Evolutionary conservation across 139 green algal species (phyloP).

Genomic region (Chlorella sorokiniana): DNA sequence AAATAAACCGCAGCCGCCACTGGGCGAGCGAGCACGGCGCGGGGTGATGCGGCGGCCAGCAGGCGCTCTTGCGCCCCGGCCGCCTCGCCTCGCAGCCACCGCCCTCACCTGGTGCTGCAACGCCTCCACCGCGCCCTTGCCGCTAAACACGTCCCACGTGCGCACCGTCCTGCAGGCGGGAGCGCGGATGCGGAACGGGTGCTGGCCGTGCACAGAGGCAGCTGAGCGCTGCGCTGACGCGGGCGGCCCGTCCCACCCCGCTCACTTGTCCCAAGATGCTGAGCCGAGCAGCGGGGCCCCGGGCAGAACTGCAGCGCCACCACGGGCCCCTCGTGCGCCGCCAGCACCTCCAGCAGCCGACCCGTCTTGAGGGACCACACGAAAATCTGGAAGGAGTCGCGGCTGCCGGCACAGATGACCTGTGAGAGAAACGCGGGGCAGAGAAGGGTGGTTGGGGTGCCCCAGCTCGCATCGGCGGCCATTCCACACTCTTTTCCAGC

Average conservation of each 20-base stretch:
- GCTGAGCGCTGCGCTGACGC: background rate
- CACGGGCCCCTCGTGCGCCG: constrained; percentile 92
- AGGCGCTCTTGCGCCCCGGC: background rate
- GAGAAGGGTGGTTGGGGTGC: background rate
- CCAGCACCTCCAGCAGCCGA: constrained; percentile 90
- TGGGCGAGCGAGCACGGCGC: too few species aligned
- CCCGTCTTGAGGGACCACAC: constrained; percentile 95
- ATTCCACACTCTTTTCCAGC: too few species aligned
- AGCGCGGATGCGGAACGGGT: background rate
- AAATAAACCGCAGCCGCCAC: background rate
- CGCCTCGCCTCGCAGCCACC: background rate
- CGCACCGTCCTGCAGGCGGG: constrained; percentile 55
- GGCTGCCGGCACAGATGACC: constrained; percentile 82
- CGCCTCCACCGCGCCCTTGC: constrained; percentile 74
- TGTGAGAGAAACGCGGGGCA: background rate
- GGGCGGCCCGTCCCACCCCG: background rate
- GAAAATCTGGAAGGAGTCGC: constrained; percentile 92
- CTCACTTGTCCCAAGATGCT: constrained; percentile 88
- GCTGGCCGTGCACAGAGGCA: background rate
- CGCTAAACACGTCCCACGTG: constrained; percentile 88
- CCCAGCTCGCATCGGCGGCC: too few species aligned
- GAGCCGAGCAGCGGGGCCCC: constrained; percentile 74
- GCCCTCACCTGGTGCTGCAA: constrained; percentile 72
- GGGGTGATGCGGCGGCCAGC: too few species aligned
- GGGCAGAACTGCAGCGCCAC: constrained; percentile 84